A percentile compares a stretch with the other conserved stretches of the same genome.
Evolutionary conservation across 495 filamentous ascomycete species (phyloP).

Genomic region (Monascus purpureus): DNA sequence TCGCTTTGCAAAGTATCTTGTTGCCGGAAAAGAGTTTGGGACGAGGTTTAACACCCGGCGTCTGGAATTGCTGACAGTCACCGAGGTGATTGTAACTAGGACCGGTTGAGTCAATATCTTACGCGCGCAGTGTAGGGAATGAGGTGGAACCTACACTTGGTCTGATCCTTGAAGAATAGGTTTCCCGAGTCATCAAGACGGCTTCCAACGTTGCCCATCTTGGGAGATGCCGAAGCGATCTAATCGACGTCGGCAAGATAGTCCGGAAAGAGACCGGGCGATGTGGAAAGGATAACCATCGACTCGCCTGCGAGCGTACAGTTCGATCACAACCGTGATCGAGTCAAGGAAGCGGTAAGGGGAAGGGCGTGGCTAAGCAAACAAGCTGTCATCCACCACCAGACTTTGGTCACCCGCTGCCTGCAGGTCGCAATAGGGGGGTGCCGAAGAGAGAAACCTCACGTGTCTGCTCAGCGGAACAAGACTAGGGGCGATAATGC

Average conservation of each 20-base stretch:
- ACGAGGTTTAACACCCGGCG: slow-evolving; percentile 63
- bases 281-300: slow-evolving; percentile 20
- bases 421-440: too few species aligned
- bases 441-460: too few species aligned
- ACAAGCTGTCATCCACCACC: slow-evolving; percentile 12
- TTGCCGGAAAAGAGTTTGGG: slow-evolving; percentile 83
- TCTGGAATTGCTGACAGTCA: slow-evolving; percentile 65
- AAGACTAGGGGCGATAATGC: neutral
- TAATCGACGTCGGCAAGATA: slow-evolving; percentile 19
- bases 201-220: slow-evolving; percentile 90
- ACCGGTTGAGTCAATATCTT: slow-evolving; percentile 7
- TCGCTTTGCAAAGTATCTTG: slow-evolving; percentile 61
- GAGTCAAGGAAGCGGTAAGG: slow-evolving; percentile 4
- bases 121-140: neutral
- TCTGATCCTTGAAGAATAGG: slow-evolving; percentile 83
- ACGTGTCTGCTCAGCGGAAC: too few species aligned
- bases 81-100: slow-evolving; percentile 70
- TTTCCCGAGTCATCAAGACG: slow-evolving; percentile 72
- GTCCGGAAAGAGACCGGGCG: slow-evolving; percentile 18
- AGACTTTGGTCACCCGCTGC: neutral
- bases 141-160: slow-evolving; percentile 48
- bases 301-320: slow-evolving; percentile 17
- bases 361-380: slow-evolving; percentile 4
- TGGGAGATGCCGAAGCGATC: slow-evolving; percentile 12
- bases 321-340: slow-evolving; percentile 8